Conservation (phyloP, 2,329 filamentous ascomycete genomes). For the Chrysoporthe puriensis region DNA sequence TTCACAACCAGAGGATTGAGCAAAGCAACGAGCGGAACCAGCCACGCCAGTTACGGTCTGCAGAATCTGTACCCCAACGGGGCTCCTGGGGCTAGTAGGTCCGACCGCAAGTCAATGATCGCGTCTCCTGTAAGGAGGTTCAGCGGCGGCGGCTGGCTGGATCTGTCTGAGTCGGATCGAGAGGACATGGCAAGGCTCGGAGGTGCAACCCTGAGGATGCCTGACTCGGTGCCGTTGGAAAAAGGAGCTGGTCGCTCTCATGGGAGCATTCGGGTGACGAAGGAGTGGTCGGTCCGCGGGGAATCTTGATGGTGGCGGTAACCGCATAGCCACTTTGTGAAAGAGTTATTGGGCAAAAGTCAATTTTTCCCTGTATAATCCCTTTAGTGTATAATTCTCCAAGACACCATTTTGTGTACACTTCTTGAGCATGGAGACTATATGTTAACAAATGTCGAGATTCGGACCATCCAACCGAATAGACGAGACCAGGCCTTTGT, state of each 20-base stretch:
- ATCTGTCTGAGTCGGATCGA: constrained; percentile 5
- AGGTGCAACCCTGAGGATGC: background rate
- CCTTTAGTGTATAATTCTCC: background rate
- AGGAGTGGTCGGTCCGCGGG: constrained; percentile 7
- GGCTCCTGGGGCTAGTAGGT: background rate
- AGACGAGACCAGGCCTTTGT: background rate
- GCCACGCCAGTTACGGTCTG: constrained; percentile 5
- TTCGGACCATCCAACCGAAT: background rate
- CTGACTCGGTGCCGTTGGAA: background rate
- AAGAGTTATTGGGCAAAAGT: background rate
- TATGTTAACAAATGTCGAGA: background rate
- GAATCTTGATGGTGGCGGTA: background rate
- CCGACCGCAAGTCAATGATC: constrained; percentile 5
- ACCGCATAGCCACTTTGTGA: background rate
- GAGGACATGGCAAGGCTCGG: constrained; percentile 9
- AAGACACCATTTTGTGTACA: background rate
- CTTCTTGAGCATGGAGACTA: background rate
- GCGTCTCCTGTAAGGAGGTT: background rate
- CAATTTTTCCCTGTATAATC: background rate
- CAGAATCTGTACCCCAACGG: background rate
- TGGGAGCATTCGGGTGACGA: constrained; percentile 10
- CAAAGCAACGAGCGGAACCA: background rate
- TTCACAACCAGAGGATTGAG: background rate
- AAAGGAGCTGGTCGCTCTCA: background rate
- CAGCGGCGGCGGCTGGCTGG: constrained; percentile 12